Evolutionary conservation across 176 grass and related monocot species (phyloP).

Genomic region (Phragmites australis): DNA sequence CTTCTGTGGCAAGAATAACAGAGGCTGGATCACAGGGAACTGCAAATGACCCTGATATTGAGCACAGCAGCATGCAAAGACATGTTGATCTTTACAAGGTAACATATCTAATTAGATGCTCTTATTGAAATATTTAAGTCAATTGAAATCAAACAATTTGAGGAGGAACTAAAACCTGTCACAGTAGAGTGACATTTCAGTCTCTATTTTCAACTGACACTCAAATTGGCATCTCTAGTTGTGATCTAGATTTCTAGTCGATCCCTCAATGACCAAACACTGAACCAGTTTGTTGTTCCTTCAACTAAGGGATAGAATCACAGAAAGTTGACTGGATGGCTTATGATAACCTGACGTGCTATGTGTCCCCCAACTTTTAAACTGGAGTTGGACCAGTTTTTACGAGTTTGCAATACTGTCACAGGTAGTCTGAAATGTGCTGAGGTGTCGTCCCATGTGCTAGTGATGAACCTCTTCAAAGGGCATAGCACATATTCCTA

Average conservation of each 20-base stretch:
- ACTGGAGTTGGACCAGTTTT: background rate
- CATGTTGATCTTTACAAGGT: conserved; percentile 99
- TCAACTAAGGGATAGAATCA: background rate
- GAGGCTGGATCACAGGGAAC: conserved; percentile 40
- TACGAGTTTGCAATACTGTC: background rate
- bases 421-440: background rate
- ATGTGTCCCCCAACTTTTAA: background rate
- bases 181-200: background rate
- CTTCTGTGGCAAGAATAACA: conserved; percentile 47
- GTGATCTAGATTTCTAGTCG: background rate
- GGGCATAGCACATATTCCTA: background rate
- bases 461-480: background rate
- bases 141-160: background rate
- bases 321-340: background rate
- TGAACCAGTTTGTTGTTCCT: conserved; percentile 6
- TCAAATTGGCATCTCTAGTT: background rate
- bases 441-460: background rate
- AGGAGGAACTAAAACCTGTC: background rate
- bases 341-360: background rate
- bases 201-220: background rate
- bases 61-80: conserved; percentile 55
- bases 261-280: background rate
- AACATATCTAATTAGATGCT: conserved; percentile 13
- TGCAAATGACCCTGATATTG: conserved; percentile 46
- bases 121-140: conserved; percentile 9